Evolutionary conservation across 1,284 basidiomycete species (phyloP), one percentile per base, ranked within the genome.

Genomic region (Apiotrichum porosum): DNA sequence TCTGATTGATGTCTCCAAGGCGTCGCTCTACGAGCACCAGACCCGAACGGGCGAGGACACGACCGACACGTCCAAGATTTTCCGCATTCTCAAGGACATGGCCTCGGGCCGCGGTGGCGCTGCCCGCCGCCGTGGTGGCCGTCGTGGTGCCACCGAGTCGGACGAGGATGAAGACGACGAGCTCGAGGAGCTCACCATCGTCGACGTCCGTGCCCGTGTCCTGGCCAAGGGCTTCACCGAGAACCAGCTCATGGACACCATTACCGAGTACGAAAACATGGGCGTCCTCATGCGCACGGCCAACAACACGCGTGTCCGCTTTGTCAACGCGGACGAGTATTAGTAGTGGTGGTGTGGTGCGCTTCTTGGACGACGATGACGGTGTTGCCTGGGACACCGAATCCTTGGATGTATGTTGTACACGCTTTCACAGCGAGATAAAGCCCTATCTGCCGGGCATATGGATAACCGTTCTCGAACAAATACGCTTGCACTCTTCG

Each of bases 1-100:
- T 30, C 77, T 99, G 55, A 97, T 98, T 88, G 90, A 94, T 57
- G 90, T 89, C 55, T 90, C 86, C 75, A 98, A 98, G 73, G 86
- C 88, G 60, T 88, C 83, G 61, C 76, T 98, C 59, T 79, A 83
- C 54, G 88, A 93, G 35, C 80, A 83, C 44, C 82, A 85, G 17
- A 82, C 81, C 24, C 52, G 60, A 5, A 75, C 75, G 30, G 75
- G 72, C 14, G 79, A 80, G 17, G 93, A 97, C 69, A 80, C 81
- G 56, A 88, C 89, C 21, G 79, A 80, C 45, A 80, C 83, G 54
- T 86, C 83, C 69, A 84, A 87, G 74, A 88, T 97, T 67, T 93
- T 85, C 75, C 79, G 89, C 35, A 79, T 95, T 58, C 86, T 97
- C 76, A 91, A 88, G 69, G 82, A 83, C 28, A 91, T 95, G 88